A percentile compares a stretch with the other conserved stretches of the same genome.
Conservation (phyloP, 202 grass and related monocot species). For the Setaria viridis region DNA sequence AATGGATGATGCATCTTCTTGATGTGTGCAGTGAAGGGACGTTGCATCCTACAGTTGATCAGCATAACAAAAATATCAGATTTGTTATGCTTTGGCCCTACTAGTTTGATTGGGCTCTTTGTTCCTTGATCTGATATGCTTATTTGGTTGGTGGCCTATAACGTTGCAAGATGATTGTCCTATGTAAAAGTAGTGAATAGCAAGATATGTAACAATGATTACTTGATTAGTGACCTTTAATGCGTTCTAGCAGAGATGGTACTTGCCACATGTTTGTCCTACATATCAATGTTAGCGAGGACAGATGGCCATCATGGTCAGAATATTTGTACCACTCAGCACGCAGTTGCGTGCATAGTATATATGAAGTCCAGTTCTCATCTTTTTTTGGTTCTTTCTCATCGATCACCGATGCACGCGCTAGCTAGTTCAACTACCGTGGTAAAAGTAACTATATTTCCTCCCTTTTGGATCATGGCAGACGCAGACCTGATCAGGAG, state of each 20-base stretch:
- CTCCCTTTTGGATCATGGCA: not conserved
- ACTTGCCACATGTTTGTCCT: constrained; percentile 9
- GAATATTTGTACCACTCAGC: constrained; percentile 23
- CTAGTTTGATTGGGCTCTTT: not conserved
- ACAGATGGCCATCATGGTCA: not conserved
- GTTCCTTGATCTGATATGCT: not conserved
- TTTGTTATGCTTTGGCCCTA: not conserved
- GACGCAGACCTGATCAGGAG: no score
- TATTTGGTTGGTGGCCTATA: constrained; percentile 21
- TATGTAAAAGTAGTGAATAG: not conserved
- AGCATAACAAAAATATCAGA: not conserved
- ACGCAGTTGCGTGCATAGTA: not conserved
- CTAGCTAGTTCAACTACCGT: not conserved
- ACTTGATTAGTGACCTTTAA: constrained; percentile 11
- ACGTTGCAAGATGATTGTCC: not conserved
- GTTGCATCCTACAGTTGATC: not conserved
- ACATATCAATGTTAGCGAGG: constrained; percentile 27
- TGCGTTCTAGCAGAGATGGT: not conserved
- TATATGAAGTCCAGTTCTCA: not conserved
- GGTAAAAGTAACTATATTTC: not conserved
- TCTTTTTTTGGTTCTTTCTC: not conserved
- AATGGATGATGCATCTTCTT: not conserved
- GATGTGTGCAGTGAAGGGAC: not conserved
- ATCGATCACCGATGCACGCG: no score
- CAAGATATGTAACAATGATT: constrained; percentile 2